A percentile compares a stretch with the other conserved stretches of the same genome.
Evolutionary conservation across 495 filamentous ascomycete species (phyloP).

Genomic region (Tuber melanosporum): DNA sequence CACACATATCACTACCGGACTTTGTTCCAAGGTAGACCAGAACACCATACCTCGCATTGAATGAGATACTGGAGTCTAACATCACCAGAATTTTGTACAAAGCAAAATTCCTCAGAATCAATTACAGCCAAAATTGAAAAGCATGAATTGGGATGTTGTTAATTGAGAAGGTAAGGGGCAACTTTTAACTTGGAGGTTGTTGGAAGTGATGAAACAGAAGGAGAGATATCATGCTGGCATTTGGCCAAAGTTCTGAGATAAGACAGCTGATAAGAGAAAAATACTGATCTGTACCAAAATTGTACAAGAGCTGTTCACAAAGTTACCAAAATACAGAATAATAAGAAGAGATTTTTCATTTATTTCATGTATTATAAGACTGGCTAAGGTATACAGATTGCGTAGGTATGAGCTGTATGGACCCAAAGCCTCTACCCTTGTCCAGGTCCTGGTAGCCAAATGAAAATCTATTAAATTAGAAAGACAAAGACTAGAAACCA

Average conservation of each 20-base stretch:
- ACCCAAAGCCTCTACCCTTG: too few relatives aligned
- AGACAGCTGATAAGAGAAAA: background rate
- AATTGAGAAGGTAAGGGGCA: background rate
- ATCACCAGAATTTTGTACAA: background rate
- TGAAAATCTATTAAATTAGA: too few relatives aligned
- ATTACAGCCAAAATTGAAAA: background rate
- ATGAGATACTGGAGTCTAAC: too few relatives aligned
- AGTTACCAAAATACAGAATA: background rate
- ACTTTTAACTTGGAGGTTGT: background rate
- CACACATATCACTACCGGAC: too few relatives aligned
- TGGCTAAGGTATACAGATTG: background rate
- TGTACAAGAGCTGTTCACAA: background rate
- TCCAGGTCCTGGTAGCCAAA: too few relatives aligned
- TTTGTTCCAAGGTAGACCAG: too few relatives aligned
- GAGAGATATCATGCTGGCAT: background rate
- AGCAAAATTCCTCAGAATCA: background rate
- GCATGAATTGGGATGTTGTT: background rate
- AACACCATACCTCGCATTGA: too few relatives aligned
- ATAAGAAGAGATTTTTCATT: background rate
- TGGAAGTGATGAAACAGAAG: background rate
- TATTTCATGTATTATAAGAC: background rate
- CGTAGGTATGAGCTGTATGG: too few relatives aligned
- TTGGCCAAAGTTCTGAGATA: background rate
- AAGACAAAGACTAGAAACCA: too few relatives aligned
- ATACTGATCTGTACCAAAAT: background rate